phyloP scores from a whole-genome alignment of 2,329 filamentous ascomycete genomes.

The Cucurbitaria berberidis region DNA sequence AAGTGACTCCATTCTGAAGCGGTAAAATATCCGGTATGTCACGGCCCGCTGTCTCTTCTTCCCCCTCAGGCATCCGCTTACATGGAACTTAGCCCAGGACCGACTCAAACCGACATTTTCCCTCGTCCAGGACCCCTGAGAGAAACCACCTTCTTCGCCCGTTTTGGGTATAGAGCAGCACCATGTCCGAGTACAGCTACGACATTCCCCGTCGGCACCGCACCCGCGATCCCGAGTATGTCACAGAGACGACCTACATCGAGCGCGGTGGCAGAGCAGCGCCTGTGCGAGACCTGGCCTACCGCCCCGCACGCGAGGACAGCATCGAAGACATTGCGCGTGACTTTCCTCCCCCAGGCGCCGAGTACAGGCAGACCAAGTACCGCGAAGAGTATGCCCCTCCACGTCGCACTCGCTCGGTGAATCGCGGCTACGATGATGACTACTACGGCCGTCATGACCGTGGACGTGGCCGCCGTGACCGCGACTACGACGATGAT shows the following conservation, averaged over 20 bases:
- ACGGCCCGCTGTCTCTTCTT: not conserved
- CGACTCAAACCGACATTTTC: slow-evolving; percentile 5
- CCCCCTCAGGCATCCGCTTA: slow-evolving; percentile 18
- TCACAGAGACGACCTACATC: slow-evolving; percentile 59
- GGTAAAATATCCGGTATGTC: slow-evolving; percentile 28
- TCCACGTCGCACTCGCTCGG: slow-evolving; percentile 69
- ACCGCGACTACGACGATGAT: slow-evolving; percentile 58
- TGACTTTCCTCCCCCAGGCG: slow-evolving; percentile 77
- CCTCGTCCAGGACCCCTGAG: slow-evolving; percentile 15
- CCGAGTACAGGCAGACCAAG: slow-evolving; percentile 53
- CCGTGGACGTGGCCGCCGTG: slow-evolving; percentile 48
- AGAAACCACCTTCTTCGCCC: slow-evolving; percentile 11
- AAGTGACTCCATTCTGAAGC: slow-evolving; percentile 14
- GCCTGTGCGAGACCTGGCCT: slow-evolving; percentile 56
- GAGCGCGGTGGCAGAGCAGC: slow-evolving; percentile 54
- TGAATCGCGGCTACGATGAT: slow-evolving; percentile 66
- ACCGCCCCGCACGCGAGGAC: slow-evolving; percentile 71
- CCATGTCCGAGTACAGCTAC: slow-evolving; percentile 59
- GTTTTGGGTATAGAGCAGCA: slow-evolving; percentile 19
- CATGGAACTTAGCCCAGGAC: slow-evolving; percentile 24
- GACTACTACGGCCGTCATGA: slow-evolving; percentile 48
- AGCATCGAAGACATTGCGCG: slow-evolving; percentile 85
- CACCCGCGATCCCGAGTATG: slow-evolving; percentile 58
- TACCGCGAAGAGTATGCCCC: slow-evolving; percentile 57
- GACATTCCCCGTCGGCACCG: slow-evolving; percentile 56